Base-by-base conservation (phyloP, 2,329 filamentous ascomycete genomes). In the Exophiala sp. region DNA sequence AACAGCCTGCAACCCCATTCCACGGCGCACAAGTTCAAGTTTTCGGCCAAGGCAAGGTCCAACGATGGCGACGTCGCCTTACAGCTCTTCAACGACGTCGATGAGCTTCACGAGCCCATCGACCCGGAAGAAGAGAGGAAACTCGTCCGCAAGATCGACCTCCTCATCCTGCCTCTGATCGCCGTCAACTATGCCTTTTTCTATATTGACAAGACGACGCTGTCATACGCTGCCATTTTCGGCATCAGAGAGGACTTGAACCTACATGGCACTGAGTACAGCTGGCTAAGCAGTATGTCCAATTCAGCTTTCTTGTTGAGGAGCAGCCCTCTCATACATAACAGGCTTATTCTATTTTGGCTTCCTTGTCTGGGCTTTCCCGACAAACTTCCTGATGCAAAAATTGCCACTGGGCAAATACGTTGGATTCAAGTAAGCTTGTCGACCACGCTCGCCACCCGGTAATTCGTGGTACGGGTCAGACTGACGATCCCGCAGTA, bases 371-470 rank as follows among this genome's bases (percentile, higher is more conserved):
- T 83, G 75, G 75, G 82, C 85, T 62, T 85, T 81, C 63, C 82
- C 82, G 0, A 84, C 81, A 1, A 82, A 76, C 60, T 75, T 78
- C 8, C 71, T 86, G 21, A 72, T 86, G n/a, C 82, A 85, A 63
- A 70, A 75, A 1, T 66, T 85, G 1, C 82, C 82, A 0, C 65
- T 85, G 6, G 82, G 78, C 1, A 85, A 85, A 62, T 85, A 83
- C 64, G 66, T 80, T 2, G 75, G 74, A 1, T 66, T 68, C 35
- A 80, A 80, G 53, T 56, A 53, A 18, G 50, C 7, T 19, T 9
- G 2, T 10, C 14, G 30, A 29, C 9, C 56, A 81, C 82, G 52
- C 78, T 80, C 40, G 14, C 14, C 27, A 39, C 24, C 16, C 24
- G n/a, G 21, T 9, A 21, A 42, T 62, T 66, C 80, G n/a, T 63